Conservation (phyloP, 2,329 filamentous ascomycete genomes). For the Aspergillus pseudoterreus region DNA sequence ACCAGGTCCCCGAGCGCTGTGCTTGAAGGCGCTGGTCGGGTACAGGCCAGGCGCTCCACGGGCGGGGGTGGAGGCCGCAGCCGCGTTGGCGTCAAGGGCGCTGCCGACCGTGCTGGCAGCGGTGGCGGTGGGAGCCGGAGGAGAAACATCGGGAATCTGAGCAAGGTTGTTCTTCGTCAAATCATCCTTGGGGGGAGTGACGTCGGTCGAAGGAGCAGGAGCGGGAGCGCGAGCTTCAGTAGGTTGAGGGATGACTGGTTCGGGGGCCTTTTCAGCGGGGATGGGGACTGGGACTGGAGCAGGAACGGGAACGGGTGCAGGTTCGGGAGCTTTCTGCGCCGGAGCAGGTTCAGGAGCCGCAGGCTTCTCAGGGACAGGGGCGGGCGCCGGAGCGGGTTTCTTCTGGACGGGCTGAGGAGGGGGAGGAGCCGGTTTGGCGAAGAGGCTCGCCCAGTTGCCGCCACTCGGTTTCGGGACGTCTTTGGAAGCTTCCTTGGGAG, state of each 20-base stretch:
- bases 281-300: conserved; percentile 29
- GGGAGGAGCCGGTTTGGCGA: conserved; percentile 60
- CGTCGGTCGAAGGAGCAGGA: conserved; percentile 37
- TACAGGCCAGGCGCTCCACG: conserved; percentile 68
- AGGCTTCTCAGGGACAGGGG: conserved; percentile 7
- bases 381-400: conserved; percentile 11
- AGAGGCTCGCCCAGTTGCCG: conserved; percentile 69
- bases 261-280: conserved; percentile 35
- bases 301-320: conserved; percentile 20
- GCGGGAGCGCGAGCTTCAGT: conserved; percentile 37
- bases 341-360: conserved; percentile 28
- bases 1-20: conserved; percentile 69
- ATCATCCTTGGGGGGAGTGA: conserved; percentile 72
- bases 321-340: conserved; percentile 23
- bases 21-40: conserved; percentile 74
- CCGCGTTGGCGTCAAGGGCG: conserved; percentile 68
- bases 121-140: conserved; percentile 73
- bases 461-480: conserved; percentile 29
- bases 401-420: conserved; percentile 9
- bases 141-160: conserved; percentile 77
- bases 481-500: conserved; percentile 11
- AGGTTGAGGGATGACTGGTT: conserved; percentile 27
- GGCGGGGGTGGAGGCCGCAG: conserved; percentile 48
- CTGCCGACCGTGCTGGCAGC: conserved; percentile 85
- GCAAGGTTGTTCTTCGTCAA: conserved; percentile 91